A percentile compares a stretch with the other conserved stretches of the same genome.
phyloP scores from a whole-genome alignment of 2,329 filamentous ascomycete species.

The Didymellaceae sp. region DNA sequence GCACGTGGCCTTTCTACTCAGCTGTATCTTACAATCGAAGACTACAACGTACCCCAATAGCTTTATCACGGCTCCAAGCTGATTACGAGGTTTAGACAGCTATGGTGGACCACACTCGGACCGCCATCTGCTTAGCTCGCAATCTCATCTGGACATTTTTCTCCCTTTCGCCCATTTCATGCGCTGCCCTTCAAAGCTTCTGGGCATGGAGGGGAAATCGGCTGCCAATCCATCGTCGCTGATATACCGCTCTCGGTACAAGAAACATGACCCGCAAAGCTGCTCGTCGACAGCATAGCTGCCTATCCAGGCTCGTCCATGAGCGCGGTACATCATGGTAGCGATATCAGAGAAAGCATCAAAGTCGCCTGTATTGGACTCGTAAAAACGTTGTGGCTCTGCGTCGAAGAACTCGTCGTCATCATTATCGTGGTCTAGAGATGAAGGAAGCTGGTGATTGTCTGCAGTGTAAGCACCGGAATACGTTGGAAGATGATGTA shows the following conservation, averaged over 20 bases:
- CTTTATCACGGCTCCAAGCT: too few relatives aligned
- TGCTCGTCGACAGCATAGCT: conserved; percentile 5
- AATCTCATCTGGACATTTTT: too few relatives aligned
- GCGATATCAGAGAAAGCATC: conserved; percentile 15
- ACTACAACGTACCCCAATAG: too few relatives aligned
- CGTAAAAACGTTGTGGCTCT: neutral
- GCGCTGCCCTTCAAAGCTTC: conserved; percentile 5
- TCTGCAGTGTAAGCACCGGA: neutral
- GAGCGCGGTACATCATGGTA: conserved; percentile 17
- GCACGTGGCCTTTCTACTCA: too few relatives aligned
- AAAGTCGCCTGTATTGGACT: neutral
- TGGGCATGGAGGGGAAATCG: conserved; percentile 18
- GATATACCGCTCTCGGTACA: conserved; percentile 16
- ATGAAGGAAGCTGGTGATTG: too few relatives aligned
- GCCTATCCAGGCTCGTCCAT: conserved; percentile 18
- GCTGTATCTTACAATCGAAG: too few relatives aligned
- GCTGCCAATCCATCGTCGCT: conserved; percentile 13
- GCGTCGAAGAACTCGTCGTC: conserved; percentile 10
- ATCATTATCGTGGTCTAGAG: neutral
- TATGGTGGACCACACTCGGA: too few relatives aligned
- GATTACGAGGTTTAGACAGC: too few relatives aligned
- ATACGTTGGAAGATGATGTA: neutral
- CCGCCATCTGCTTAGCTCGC: too few relatives aligned
- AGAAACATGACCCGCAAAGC: conserved; percentile 14
- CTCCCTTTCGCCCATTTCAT: too few relatives aligned